These are phyloP conservation scores for Coprinopsis marcescibilis DNA, from an alignment of 768 basidiomycete species.

Conservation along the genomic window DNA sequence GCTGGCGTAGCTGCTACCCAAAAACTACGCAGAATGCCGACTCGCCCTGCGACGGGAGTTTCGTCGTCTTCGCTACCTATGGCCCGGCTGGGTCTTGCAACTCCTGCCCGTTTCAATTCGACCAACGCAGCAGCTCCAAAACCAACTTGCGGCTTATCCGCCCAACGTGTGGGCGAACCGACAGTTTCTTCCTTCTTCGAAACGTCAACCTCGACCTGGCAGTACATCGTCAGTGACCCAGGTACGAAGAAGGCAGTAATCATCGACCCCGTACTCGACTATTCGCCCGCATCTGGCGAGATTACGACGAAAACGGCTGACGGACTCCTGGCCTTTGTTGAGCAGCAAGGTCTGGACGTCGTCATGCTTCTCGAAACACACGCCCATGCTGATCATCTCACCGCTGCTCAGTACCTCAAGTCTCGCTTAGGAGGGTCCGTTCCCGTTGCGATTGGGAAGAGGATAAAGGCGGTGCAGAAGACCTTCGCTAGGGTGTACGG, in stretches of 20 bases:
- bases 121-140: background rate
- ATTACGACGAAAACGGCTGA: constrained; percentile 7
- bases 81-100: no score
- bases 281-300: constrained; percentile 1
- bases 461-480: constrained; percentile 4
- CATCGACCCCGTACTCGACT: constrained; percentile 10
- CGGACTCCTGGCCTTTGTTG: constrained; percentile 6
- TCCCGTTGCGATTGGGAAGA: constrained; percentile 8
- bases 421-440: constrained; percentile 1
- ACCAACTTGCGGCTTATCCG: background rate
- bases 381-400: constrained; percentile 9
- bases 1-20: no score
- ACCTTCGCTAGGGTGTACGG: constrained; percentile 4
- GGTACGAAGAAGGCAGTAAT: constrained; percentile 6
- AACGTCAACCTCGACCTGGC: constrained; percentile 5
- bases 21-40: no score
- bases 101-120: no score
- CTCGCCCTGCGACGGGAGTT: no score
- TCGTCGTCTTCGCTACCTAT: no score
- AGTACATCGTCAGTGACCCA: constrained; percentile 7
- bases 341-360: background rate
- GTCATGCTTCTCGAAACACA: constrained; percentile 9
- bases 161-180: background rate
- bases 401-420: constrained; percentile 9
- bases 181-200: constrained; percentile 11